Percentiles rank a stretch among this genome's conserved stretches.
These are phyloP conservation scores for Pseudogymnoascus sp. DNA, from an alignment of 2,329 filamentous ascomycete species.

Conservation along the genomic window DNA sequence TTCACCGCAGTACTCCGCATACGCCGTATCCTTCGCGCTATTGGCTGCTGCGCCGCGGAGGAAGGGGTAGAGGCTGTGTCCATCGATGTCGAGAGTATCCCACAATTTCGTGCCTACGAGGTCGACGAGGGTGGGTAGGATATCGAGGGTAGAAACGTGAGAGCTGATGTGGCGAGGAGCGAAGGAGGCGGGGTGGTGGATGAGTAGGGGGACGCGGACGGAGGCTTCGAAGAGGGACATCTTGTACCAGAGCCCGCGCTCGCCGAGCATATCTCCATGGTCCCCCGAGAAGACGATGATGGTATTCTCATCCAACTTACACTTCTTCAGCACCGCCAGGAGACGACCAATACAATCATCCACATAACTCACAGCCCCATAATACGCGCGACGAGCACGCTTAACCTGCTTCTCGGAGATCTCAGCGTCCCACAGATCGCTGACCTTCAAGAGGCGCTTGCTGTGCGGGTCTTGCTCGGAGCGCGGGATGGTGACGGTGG, in stretches of 20 bases:
- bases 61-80: slow-evolving; percentile 71
- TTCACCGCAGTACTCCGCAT: slow-evolving; percentile 91
- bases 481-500: slow-evolving; percentile 67
- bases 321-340: slow-evolving; percentile 67
- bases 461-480: slow-evolving; percentile 82
- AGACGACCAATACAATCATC: slow-evolving; percentile 86
- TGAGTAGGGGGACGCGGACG: slow-evolving; percentile 77
- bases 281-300: slow-evolving; percentile 90
- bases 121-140: slow-evolving; percentile 81
- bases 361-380: slow-evolving; percentile 86
- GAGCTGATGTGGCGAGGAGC: slow-evolving; percentile 65
- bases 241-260: slow-evolving; percentile 91
- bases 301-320: slow-evolving; percentile 73
- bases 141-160: slow-evolving; percentile 85
- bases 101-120: slow-evolving; percentile 64
- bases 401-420: slow-evolving; percentile 82
- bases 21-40: slow-evolving; percentile 68
- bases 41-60: slow-evolving; percentile 49
- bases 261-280: slow-evolving; percentile 92
- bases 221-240: slow-evolving; percentile 96
- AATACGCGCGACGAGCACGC: slow-evolving; percentile 79
- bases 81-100: slow-evolving; percentile 73
- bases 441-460: slow-evolving; percentile 75
- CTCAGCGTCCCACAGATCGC: slow-evolving; percentile 76
- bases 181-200: slow-evolving; percentile 72